Conservation (phyloP, 2,329 filamentous ascomycete species). For the Neofusicoccum umdonicola region DNA sequence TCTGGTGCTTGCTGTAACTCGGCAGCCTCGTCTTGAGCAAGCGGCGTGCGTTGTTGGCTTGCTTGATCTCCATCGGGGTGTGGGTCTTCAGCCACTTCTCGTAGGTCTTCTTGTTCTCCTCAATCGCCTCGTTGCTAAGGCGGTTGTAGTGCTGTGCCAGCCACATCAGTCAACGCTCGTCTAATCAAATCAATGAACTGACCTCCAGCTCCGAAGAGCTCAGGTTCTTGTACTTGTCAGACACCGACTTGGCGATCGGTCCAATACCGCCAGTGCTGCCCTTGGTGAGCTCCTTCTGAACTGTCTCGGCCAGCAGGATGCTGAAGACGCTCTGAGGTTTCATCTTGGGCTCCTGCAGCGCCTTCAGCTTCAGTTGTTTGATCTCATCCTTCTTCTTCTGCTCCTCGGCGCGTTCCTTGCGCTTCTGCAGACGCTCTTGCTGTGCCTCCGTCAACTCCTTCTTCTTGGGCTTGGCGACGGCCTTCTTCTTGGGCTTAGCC, state of each 20-base stretch:
- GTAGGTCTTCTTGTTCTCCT: conserved; percentile 44
- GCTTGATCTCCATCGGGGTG: conserved; percentile 56
- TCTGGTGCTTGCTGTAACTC: conserved; percentile 20
- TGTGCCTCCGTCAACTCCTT: conserved; percentile 23
- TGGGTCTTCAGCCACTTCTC: conserved; percentile 55
- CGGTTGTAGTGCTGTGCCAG: conserved; percentile 52
- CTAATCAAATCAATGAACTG: background rate
- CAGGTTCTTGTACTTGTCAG: conserved; percentile 27
- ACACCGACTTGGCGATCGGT: conserved; percentile 24
- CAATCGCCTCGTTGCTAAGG: conserved; percentile 47
- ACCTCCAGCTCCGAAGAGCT: conserved; percentile 36
- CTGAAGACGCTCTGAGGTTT: conserved; percentile 21
- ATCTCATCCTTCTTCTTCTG: conserved; percentile 28
- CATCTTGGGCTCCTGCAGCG: conserved; percentile 35
- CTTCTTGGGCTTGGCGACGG: conserved; percentile 24
- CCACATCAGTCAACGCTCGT: background rate
- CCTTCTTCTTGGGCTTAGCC: conserved; percentile 22
- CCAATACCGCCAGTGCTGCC: conserved; percentile 5
- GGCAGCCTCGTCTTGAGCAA: conserved; percentile 26
- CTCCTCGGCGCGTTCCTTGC: conserved; percentile 25
- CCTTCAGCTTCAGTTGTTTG: conserved; percentile 35
- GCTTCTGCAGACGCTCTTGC: conserved; percentile 25
- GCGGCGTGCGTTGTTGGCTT: conserved; percentile 58
- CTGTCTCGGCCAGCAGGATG: background rate
- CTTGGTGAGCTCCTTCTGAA: background rate